These are phyloP conservation scores for Mortierella sp. DNA, from an alignment of 371 early-diverging fungal genomes.

Conservation along the genomic window DNA sequence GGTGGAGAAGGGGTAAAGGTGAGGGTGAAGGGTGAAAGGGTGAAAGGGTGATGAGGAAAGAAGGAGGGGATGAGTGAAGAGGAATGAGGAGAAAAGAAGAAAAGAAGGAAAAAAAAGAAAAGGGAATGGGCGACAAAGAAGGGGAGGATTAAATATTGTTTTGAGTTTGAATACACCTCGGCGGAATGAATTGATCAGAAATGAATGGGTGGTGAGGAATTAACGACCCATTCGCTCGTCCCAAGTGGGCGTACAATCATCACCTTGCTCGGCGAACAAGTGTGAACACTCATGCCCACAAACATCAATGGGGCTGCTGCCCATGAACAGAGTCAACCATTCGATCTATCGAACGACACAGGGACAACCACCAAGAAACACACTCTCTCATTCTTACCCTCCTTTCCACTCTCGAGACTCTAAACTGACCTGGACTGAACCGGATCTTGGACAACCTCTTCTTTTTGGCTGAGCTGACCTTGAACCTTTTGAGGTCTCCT, in stretches of 20 bases:
- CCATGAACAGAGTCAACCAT: background rate
- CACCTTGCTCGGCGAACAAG: background rate
- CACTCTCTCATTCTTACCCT: background rate
- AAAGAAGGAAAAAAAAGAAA: conserved; percentile 10
- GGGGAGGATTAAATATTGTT: background rate
- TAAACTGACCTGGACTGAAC: background rate
- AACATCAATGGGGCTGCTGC: background rate
- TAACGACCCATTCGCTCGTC: background rate
- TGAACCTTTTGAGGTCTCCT: conserved; percentile 23
- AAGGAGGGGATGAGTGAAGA: conserved; percentile 3
- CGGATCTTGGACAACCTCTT: background rate
- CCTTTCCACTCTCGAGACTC: background rate
- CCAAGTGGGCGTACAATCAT: background rate
- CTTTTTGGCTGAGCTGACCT: conserved; percentile 26
- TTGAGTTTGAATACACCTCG: background rate
- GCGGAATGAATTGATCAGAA: conserved; percentile 6
- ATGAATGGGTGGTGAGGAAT: background rate
- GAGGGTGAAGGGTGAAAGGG: background rate
- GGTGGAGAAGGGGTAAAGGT: background rate
- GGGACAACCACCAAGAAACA: background rate
- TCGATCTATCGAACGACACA: background rate
- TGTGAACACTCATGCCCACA: background rate
- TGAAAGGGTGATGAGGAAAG: background rate
- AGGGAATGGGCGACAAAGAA: background rate
- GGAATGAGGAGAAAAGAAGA: background rate